A percentile compares a stretch with the other conserved stretches of the same genome.
Conservation (phyloP, 257 asterid species). For the Solanum pennellii region DNA sequence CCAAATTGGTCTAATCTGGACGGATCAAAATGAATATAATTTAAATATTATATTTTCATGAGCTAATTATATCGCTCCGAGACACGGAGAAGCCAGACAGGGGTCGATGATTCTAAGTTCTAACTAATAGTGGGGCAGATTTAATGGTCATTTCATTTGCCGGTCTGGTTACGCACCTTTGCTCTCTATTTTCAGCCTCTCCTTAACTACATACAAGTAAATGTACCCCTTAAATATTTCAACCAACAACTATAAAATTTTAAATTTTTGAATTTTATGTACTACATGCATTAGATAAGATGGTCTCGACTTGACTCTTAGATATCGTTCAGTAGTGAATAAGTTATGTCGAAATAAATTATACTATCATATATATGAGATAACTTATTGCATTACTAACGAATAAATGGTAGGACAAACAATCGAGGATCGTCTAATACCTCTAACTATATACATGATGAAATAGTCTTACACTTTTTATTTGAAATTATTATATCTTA, state of each 20-base stretch:
- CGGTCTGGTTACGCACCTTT: background rate
- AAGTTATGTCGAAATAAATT: too few species aligned
- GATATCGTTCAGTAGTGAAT: too few species aligned
- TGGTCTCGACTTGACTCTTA: background rate
- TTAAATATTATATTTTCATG: background rate
- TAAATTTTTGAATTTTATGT: background rate
- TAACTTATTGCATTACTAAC: too few species aligned
- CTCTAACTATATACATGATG: background rate
- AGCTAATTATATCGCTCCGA: background rate
- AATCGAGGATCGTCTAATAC: fast-evolving
- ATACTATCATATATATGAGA: background rate
- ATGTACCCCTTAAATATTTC: background rate
- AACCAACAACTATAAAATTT: background rate
- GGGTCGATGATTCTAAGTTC: background rate
- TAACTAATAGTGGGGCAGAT: background rate
- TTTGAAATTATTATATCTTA: too few species aligned
- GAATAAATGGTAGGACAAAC: background rate
- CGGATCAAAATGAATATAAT: background rate
- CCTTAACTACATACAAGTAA: background rate
- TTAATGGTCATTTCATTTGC: background rate
- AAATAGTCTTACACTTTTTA: too few species aligned
- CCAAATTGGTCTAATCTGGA: background rate
- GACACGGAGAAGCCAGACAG: background rate
- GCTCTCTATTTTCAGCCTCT: background rate
- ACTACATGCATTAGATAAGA: too few species aligned